Conservation (phyloP, 208 protist species). For the Leishmania guyanensis region DNA sequence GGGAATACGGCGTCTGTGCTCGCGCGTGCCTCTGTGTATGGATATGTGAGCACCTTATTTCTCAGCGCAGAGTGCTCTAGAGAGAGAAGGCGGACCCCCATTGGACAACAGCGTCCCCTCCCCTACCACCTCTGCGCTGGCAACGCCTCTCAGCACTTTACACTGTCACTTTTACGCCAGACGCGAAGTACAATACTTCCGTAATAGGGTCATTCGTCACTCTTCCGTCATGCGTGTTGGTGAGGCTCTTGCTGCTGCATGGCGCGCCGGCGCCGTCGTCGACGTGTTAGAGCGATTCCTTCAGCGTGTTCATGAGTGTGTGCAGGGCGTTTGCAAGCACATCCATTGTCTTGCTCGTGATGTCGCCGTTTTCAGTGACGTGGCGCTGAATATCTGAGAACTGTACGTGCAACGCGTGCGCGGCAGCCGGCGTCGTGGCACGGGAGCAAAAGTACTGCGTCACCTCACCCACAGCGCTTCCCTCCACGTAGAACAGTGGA, state of each 20-base stretch:
- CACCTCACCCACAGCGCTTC: constrained; percentile 26
- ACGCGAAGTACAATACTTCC: background rate
- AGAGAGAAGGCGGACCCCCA: background rate
- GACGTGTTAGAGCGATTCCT: constrained; percentile 8
- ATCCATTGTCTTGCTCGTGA: constrained; percentile 28
- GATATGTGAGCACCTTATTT: background rate
- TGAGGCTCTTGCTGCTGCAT: background rate
- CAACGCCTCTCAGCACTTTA: background rate
- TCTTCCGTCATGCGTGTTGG: background rate
- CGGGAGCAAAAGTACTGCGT: constrained; percentile 37
- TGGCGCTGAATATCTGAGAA: constrained; percentile 33
- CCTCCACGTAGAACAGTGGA: constrained; percentile 37
- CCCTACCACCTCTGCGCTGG: background rate
- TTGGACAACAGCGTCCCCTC: background rate
- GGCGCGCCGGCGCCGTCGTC: background rate
- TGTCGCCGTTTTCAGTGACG: constrained; percentile 16
- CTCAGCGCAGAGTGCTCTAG: background rate
- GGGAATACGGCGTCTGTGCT: background rate
- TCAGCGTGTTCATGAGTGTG: constrained; percentile 29
- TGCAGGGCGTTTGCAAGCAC: constrained; percentile 27
- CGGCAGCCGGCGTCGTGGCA: constrained; percentile 15
- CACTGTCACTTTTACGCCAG: background rate
- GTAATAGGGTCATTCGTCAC: background rate
- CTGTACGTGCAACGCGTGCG: constrained; percentile 26
- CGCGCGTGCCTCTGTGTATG: background rate